A percentile compares a stretch with the other conserved stretches of the same genome.
Evolutionary conservation across 495 filamentous ascomycete genomes (phyloP).

Genomic region (Daldinia caldariorum): DNA sequence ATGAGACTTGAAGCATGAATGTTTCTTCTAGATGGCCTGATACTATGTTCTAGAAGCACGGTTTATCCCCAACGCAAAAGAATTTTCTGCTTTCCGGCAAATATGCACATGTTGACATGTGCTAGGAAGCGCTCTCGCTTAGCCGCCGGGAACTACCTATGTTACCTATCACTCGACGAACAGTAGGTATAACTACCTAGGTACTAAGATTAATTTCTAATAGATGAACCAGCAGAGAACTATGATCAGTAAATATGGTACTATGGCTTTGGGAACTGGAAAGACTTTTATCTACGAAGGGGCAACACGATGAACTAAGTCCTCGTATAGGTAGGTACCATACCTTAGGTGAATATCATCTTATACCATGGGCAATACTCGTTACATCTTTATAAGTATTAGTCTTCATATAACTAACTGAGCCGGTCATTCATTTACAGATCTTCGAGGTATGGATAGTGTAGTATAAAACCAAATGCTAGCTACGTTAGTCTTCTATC

Average conservation of each 20-base stretch:
- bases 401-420: neutral
- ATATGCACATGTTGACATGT: neutral
- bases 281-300: neutral
- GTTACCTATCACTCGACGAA: neutral
- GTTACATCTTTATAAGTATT: neutral
- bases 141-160: neutral
- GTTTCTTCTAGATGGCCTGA: neutral
- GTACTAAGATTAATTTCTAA: neutral
- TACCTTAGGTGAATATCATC: neutral
- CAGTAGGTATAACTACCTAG: neutral
- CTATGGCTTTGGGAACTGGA: neutral
- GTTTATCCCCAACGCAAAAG: neutral
- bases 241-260: neutral
- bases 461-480: neutral
- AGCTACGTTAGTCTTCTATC: neutral
- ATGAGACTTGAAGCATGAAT: conserved; percentile 10
- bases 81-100: neutral
- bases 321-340: too few relatives aligned
- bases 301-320: neutral
- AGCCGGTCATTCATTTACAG: neutral
- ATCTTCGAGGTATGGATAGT: neutral
- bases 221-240: neutral
- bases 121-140: neutral
- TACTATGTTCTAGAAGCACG: neutral
- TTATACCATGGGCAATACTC: neutral